Evolutionary conservation across 768 basidiomycete species (phyloP).

Genomic region (Mycena amicta): DNA sequence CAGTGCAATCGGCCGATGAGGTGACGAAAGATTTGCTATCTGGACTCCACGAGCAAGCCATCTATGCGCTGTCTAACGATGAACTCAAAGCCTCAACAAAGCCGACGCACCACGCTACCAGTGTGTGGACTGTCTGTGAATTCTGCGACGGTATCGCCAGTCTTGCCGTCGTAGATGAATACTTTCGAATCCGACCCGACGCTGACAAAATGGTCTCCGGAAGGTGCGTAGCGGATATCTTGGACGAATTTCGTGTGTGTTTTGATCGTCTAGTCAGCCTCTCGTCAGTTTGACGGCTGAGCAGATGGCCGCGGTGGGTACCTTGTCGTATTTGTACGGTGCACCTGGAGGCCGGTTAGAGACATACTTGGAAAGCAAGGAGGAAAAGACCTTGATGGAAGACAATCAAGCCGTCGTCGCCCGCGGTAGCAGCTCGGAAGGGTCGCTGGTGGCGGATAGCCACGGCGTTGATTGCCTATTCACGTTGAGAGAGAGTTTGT

Average conservation of each 20-base stretch:
- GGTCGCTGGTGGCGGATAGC: conserved; percentile 87
- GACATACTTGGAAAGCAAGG: neutral
- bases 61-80: conserved; percentile 38
- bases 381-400: conserved; percentile 72
- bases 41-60: conserved; percentile 79
- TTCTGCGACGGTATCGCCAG: conserved; percentile 76
- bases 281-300: too few relatives aligned
- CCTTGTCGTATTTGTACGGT: conserved; percentile 91
- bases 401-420: conserved; percentile 79
- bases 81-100: neutral
- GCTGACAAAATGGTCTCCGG: conserved; percentile 83
- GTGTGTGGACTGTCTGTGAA: conserved; percentile 69
- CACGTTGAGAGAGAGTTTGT: neutral
- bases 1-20: conserved; percentile 83
- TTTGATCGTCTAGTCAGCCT: conserved; percentile 63
- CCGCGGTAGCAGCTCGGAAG: conserved; percentile 86
- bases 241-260: conserved; percentile 93
- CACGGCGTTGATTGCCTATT: conserved; percentile 82
- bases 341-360: conserved; percentile 46
- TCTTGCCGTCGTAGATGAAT: conserved; percentile 89
- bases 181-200: conserved; percentile 88
- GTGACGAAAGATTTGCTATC: conserved; percentile 77
- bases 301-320: too few relatives aligned
- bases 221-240: conserved; percentile 81
- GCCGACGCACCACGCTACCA: conserved; percentile 67